Conservation (phyloP, 192 early-diverging fungal genomes). For the Geranomyces michiganensis region DNA sequence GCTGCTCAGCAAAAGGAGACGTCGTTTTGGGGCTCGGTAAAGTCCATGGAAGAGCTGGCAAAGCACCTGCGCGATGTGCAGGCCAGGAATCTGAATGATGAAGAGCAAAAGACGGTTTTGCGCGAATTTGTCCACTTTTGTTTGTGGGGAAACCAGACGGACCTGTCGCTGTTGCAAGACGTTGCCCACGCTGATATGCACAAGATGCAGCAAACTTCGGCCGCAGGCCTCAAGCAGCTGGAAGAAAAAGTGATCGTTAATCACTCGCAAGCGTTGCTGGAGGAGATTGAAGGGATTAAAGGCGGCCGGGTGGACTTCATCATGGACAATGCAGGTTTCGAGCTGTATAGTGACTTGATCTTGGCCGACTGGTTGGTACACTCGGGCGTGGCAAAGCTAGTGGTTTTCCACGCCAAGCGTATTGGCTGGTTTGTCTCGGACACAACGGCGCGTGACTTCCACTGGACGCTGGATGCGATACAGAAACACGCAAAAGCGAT, state of each 20-base stretch:
- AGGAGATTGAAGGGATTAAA: slow-evolving; percentile 49
- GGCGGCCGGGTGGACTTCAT: slow-evolving; percentile 77
- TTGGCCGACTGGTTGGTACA: slow-evolving; percentile 84
- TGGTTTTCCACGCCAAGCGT: slow-evolving; percentile 84
- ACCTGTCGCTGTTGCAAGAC: slow-evolving; percentile 77
- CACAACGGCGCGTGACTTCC: slow-evolving; percentile 80
- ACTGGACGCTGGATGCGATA: slow-evolving; percentile 61
- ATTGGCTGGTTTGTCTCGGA: slow-evolving; percentile 96
- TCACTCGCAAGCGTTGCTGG: slow-evolving; percentile 69
- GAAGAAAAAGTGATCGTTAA: slow-evolving; percentile 72
- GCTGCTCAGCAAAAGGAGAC: slow-evolving; percentile 47
- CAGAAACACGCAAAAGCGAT: slow-evolving; percentile 26
- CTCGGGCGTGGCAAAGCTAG: slow-evolving; percentile 59
- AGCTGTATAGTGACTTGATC: slow-evolving; percentile 84
- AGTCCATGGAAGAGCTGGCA: slow-evolving; percentile 64
- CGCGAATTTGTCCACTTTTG: slow-evolving; percentile 51
- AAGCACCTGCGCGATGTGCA: slow-evolving; percentile 49
- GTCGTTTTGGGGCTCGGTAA: slow-evolving; percentile 27
- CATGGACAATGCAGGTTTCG: slow-evolving; percentile 88
- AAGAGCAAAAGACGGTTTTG: slow-evolving; percentile 12
- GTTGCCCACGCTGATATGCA: slow-evolving; percentile 69
- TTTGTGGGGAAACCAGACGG: slow-evolving; percentile 90
- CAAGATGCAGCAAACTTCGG: slow-evolving; percentile 63
- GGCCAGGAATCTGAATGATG: neutral
- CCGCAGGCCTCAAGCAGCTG: slow-evolving; percentile 47